phyloP scores from a whole-genome alignment of 2,329 filamentous ascomycete genomes.

The Cladosporium sp. region DNA sequence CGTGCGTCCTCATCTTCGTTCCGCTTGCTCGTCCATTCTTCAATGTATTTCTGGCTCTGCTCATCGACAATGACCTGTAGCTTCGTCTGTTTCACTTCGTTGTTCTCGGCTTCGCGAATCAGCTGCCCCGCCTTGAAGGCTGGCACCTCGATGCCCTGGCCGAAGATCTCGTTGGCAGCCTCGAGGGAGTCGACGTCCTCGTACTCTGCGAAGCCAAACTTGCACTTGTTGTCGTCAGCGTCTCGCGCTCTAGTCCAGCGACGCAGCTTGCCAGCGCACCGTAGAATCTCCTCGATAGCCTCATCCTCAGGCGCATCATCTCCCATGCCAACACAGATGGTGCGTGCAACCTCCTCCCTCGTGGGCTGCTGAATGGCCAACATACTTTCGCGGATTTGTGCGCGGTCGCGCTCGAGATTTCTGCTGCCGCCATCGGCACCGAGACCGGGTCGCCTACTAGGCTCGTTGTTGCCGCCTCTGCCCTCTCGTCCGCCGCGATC shows the following conservation, averaged over 20 bases:
- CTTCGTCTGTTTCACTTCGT: slow-evolving; percentile 30
- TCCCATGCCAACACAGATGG: slow-evolving; percentile 84
- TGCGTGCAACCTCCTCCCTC: slow-evolving; percentile 83
- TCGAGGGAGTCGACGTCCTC: slow-evolving; percentile 85
- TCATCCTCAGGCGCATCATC: slow-evolving; percentile 72
- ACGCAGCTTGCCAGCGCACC: slow-evolving; percentile 67
- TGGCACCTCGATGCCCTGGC: slow-evolving; percentile 77
- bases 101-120: slow-evolving; percentile 38
- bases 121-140: slow-evolving; percentile 53
- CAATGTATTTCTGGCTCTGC: slow-evolving; percentile 76
- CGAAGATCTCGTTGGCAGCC: slow-evolving; percentile 77
- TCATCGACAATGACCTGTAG: slow-evolving; percentile 66
- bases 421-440: slow-evolving; percentile 47
- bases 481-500: slow-evolving; percentile 19
- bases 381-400: slow-evolving; percentile 29
- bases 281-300: slow-evolving; percentile 71
- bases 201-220: slow-evolving; percentile 93
- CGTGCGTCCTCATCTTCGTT: slow-evolving; percentile 55
- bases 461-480: slow-evolving; percentile 34
- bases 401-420: slow-evolving; percentile 51
- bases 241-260: slow-evolving; percentile 79
- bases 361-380: slow-evolving; percentile 67
- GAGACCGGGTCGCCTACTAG: slow-evolving; percentile 46
- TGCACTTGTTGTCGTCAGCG: slow-evolving; percentile 74
- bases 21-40: slow-evolving; percentile 67